Evolutionary conservation across 495 filamentous ascomycete species (phyloP), one percentile per base, ranked within the genome.

Genomic region (Lepraria neglecta): DNA sequence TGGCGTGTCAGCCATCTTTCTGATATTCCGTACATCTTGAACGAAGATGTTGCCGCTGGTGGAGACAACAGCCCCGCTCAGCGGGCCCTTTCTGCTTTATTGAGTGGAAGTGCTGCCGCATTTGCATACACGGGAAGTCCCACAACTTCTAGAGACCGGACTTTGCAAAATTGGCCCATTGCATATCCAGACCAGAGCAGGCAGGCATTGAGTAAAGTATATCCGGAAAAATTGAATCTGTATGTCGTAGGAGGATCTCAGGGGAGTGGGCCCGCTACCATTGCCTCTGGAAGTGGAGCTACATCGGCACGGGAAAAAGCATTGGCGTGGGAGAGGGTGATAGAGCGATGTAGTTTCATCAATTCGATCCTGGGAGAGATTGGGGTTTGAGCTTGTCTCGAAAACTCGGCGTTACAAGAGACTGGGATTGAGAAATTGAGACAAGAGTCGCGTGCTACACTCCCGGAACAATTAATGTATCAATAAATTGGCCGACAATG

Each of bases 21-120:
- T 17, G 77, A 81, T 57, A 73, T 80, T 35, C 73, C 76, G 9
- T 80, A 80, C 65, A 58, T 77, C 24, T 71, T 74, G 54, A 73
- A 74, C 21, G 72, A 72, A 21, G 45, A 61, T 6, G 45, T 64
- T 30, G 52, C 70, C 1, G 35, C 66, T 52, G 53, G 43, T 24
- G 43, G 67, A 48, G 69, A 69, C 44, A 72, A 71, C 40, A 71
- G 68, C 1, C 46, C 47, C 0, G n/a, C 21, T 5, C 65, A 64
- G 44, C 63, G 38, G 33, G 65, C 63, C 21, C 58, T 71, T n/a
- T 58, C 56, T 33, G 51, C 15, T 17, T 11, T 31, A 14, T 21
- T 63, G 15, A 63, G 61, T 45, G 52, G 53, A 0, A 58, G 53
- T 14, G 21, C 31, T 19, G 53, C 45, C 6, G 45, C 52, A 5